Conservation (phyloP, 495 filamentous ascomycete genomes). For the Glonium stellatum region DNA sequence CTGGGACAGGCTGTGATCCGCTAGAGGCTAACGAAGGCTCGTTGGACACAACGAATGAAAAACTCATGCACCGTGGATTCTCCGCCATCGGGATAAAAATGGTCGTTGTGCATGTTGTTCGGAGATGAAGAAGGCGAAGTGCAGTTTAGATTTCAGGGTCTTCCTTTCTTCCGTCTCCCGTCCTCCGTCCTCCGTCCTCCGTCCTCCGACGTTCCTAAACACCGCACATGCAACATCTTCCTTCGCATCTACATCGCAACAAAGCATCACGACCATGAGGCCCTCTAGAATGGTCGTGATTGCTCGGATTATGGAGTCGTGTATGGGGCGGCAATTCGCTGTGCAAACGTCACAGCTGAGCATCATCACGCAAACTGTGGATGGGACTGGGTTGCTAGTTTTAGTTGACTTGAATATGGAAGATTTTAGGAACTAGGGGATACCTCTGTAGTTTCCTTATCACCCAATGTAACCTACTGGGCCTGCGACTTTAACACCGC, state of each 20-base stretch:
- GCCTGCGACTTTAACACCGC: background rate
- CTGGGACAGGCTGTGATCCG: background rate
- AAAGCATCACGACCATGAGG: background rate
- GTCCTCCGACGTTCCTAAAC: background rate
- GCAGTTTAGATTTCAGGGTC: background rate
- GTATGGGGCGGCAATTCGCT: background rate
- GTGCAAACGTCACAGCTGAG: background rate
- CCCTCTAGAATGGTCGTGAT: background rate
- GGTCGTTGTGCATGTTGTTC: background rate
- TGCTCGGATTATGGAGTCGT: background rate
- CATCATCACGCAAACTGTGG: background rate
- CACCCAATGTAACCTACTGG: background rate
- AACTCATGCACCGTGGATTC: background rate
- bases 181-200: background rate
- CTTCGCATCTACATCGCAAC: constrained; percentile 4
- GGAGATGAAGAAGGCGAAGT: background rate
- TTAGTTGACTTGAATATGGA: background rate
- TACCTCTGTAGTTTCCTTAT: background rate
- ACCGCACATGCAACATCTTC: background rate
- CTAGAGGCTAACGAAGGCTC: background rate
- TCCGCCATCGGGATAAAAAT: background rate
- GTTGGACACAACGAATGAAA: background rate
- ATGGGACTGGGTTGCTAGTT: background rate
- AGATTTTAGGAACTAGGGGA: background rate
- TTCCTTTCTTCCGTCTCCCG: background rate